These are phyloP conservation scores for Danielia reshetovae DNA, from an alignment of 805 yeast genomes.

Conservation along the genomic window DNA sequence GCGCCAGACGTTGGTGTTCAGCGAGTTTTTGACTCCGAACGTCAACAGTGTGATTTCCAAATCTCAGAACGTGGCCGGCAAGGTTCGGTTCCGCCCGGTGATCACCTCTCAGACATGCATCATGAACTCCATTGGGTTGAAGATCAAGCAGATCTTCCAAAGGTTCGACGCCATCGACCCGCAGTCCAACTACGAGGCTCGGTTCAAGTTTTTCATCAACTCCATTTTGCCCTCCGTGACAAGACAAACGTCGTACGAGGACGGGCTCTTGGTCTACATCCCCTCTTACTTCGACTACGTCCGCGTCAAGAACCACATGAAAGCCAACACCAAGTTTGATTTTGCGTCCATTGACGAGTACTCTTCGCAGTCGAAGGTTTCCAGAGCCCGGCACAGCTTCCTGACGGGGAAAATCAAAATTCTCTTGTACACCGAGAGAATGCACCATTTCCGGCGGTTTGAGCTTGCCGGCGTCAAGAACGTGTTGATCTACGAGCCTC, in stretches of 20 bases:
- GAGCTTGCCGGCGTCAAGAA: constrained; percentile 82
- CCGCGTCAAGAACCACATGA: constrained; percentile 68
- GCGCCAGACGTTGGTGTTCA: constrained; percentile 74
- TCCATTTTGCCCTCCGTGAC: constrained; percentile 69
- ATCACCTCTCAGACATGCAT: constrained; percentile 47
- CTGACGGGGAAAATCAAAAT: constrained; percentile 58
- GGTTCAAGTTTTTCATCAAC: constrained; percentile 77
- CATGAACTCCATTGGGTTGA: constrained; percentile 62
- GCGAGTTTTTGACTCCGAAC: constrained; percentile 78
- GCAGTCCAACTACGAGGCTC: constrained; percentile 40
- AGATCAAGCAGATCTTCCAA: constrained; percentile 64
- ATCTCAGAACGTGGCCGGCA: constrained; percentile 57
- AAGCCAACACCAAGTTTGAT: constrained; percentile 55
- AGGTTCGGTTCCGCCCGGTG: constrained; percentile 49
- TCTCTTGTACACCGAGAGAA: constrained; percentile 86
- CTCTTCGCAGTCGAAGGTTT: constrained; percentile 63
- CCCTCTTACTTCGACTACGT: constrained; percentile 87
- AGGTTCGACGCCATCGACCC: constrained; percentile 74
- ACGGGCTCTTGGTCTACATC: constrained; percentile 75
- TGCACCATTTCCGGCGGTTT: constrained; percentile 86
- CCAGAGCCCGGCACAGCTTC: constrained; percentile 69
- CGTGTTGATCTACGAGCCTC: constrained; percentile 77
- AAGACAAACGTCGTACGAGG: constrained; percentile 56
- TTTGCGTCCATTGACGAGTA: constrained; percentile 83
- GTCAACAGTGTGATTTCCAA: constrained; percentile 57